phyloP scores from a whole-genome alignment of 208 protist genomes.

The Strigomonas galati region DNA sequence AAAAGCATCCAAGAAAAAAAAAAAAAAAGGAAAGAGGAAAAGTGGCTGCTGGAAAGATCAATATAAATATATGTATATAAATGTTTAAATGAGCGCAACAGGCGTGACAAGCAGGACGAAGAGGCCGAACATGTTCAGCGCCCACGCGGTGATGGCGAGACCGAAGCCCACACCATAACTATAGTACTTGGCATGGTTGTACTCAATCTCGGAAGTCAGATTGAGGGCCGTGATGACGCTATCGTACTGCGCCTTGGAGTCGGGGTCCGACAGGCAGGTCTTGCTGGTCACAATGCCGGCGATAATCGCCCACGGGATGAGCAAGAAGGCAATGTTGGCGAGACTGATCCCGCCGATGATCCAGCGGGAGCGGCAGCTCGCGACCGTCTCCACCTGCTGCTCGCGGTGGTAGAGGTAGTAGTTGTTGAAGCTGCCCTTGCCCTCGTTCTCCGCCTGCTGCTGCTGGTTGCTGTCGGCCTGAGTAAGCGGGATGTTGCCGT shows the following conservation, averaged over 20 bases:
- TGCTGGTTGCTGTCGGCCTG: neutral
- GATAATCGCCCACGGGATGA: slow-evolving; percentile 53
- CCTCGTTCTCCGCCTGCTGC: neutral
- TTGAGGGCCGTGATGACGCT: neutral
- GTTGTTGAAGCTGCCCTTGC: neutral
- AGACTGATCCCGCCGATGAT: slow-evolving; percentile 30
- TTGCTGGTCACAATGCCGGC: slow-evolving; percentile 29
- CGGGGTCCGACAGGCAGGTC: slow-evolving; percentile 17
- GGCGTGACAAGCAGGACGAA: slow-evolving; percentile 19
- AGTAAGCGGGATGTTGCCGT: too few species aligned
- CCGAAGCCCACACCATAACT: slow-evolving; percentile 66
- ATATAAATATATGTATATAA: neutral
- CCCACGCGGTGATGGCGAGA: slow-evolving; percentile 50
- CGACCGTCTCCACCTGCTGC: neutral
- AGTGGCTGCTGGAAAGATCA: too few species aligned
- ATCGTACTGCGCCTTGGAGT: neutral
- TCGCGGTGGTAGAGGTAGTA: too few species aligned
- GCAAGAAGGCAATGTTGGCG: slow-evolving; percentile 27
- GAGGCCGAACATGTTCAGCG: slow-evolving; percentile 27
- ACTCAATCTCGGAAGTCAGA: neutral
- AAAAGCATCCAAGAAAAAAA: neutral
- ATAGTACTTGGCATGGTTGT: slow-evolving; percentile 5
- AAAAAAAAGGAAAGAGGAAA: slow-evolving; percentile 5
- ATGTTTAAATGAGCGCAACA: slow-evolving; percentile 11
- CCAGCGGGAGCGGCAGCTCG: slow-evolving; percentile 11